Percentiles rank a stretch among this genome's conserved stretches.
Evolutionary conservation across 2,329 filamentous ascomycete genomes (phyloP).

Genomic region (Endothia cerciana): DNA sequence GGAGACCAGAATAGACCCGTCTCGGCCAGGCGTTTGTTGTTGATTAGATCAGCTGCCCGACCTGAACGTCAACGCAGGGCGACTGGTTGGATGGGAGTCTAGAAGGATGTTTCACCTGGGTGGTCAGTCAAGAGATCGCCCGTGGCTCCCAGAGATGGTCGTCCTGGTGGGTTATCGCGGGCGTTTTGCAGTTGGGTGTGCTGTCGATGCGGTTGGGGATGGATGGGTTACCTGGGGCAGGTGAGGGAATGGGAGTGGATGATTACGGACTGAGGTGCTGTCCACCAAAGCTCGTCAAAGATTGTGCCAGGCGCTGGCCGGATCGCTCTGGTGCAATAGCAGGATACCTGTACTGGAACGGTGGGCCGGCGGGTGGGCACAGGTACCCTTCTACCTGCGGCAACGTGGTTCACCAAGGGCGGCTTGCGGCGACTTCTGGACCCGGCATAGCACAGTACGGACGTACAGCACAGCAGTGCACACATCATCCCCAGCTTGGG

Average conservation of each 20-base stretch:
- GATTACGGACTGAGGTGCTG: slow-evolving; percentile 19
- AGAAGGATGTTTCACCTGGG: slow-evolving; percentile 8
- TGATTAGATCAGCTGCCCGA: slow-evolving; percentile 25
- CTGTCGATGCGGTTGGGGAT: slow-evolving; percentile 13
- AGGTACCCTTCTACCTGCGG: slow-evolving; percentile 11
- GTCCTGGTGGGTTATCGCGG: slow-evolving; percentile 16
- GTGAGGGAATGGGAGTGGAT: slow-evolving; percentile 11
- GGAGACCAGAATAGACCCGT: slow-evolving; percentile 10
- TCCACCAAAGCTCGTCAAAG: not conserved
- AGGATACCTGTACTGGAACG: slow-evolving; percentile 5
- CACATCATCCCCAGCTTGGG: not conserved
- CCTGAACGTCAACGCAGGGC: slow-evolving; percentile 20
- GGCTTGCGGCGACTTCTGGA: slow-evolving; percentile 6
- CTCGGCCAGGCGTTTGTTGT: slow-evolving; percentile 23
- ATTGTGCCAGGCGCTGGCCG: slow-evolving; percentile 7
- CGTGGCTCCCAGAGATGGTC: slow-evolving; percentile 15
- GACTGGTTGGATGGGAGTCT: slow-evolving; percentile 14
- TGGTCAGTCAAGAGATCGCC: slow-evolving; percentile 2
- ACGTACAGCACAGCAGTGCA: not conserved
- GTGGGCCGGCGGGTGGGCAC: too few relatives aligned
- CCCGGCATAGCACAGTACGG: not conserved
- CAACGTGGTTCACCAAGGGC: not conserved
- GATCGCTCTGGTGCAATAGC: slow-evolving; percentile 2
- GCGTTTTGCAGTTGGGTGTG: slow-evolving; percentile 13
- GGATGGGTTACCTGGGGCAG: slow-evolving; percentile 12